phyloP scores from a whole-genome alignment of 257 asterid genomes.

The Penstemon newberryi region DNA sequence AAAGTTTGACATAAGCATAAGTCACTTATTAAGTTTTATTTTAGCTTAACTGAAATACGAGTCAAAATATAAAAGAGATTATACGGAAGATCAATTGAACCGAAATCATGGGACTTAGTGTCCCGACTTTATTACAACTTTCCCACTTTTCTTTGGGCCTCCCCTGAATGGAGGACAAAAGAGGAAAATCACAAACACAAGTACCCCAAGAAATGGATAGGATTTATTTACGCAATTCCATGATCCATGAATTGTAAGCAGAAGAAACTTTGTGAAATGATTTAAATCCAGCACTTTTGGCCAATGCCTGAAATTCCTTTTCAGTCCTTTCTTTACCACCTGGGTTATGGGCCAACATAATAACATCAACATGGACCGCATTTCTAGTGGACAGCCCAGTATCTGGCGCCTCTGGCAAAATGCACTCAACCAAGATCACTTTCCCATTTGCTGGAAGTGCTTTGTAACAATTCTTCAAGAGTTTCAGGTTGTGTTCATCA shows the following conservation, averaged over 20 bases:
- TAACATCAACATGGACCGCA: constrained; percentile 66
- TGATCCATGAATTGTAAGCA: constrained; percentile 73
- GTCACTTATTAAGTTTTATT: too few relatives aligned
- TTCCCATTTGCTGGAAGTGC: constrained; percentile 84
- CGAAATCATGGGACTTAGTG: too few relatives aligned
- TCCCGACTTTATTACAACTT: too few relatives aligned
- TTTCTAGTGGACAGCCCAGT: constrained; percentile 49
- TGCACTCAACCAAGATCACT: constrained; percentile 67
- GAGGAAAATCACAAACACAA: too few relatives aligned
- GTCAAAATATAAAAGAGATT: too few relatives aligned
- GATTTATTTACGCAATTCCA: constrained; percentile 63
- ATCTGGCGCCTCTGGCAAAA: constrained; percentile 75
- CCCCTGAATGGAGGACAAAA: too few relatives aligned
- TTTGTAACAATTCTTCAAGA: constrained; percentile 71
- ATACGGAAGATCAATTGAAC: too few relatives aligned
- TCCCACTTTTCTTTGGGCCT: too few relatives aligned
- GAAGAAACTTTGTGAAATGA: constrained; percentile 53
- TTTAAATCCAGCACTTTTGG: constrained; percentile 73
- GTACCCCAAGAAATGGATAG: too few relatives aligned
- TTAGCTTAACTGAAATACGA: too few relatives aligned
- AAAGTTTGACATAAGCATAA: too few relatives aligned
- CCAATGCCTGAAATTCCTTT: constrained; percentile 70
- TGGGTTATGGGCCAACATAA: constrained; percentile 85
- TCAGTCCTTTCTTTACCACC: constrained; percentile 98
- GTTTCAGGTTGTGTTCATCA: constrained; percentile 65